phyloP scores from a whole-genome alignment of 768 basidiomycete species.

The Saitozyma podzolica region DNA sequence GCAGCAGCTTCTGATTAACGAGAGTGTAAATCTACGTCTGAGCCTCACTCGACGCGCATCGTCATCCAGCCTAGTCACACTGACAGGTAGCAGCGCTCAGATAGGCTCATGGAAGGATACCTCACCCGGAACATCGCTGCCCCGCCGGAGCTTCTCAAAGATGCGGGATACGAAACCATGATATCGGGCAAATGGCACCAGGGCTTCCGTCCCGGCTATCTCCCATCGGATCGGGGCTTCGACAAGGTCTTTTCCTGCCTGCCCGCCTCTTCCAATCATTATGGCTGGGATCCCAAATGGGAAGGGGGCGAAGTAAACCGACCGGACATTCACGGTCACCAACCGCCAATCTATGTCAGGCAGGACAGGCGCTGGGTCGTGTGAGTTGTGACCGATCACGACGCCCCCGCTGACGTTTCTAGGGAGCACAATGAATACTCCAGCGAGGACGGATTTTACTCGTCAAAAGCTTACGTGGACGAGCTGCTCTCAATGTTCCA shows the following conservation, averaged over 20 bases:
- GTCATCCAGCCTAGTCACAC: too few species aligned
- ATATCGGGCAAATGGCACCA: constrained; percentile 42
- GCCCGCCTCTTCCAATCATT: constrained; percentile 16
- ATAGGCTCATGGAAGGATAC: not conserved
- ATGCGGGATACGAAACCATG: constrained; percentile 19
- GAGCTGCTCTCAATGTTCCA: constrained; percentile 23
- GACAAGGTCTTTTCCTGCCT: constrained; percentile 21
- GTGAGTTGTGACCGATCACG: too few species aligned
- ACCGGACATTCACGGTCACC: too few species aligned
- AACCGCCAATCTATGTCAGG: too few species aligned
- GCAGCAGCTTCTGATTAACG: not conserved
- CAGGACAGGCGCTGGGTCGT: too few species aligned
- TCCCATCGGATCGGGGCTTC: constrained; percentile 25
- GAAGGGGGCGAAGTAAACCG: too few species aligned
- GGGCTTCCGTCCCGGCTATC: constrained; percentile 21
- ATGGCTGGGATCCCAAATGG: too few species aligned
- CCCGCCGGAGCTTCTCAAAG: constrained; percentile 29
- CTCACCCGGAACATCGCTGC: constrained; percentile 16
- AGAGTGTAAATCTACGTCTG: too few species aligned
- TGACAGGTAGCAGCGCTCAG: too few species aligned
- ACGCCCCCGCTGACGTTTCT: too few species aligned
- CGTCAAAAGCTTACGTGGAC: constrained; percentile 32
- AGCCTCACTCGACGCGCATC: too few species aligned
- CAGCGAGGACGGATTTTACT: constrained; percentile 27
- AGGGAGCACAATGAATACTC: too few species aligned